Conservation (phyloP, 2,329 filamentous ascomycete species). For the Lachnellula cervina region DNA sequence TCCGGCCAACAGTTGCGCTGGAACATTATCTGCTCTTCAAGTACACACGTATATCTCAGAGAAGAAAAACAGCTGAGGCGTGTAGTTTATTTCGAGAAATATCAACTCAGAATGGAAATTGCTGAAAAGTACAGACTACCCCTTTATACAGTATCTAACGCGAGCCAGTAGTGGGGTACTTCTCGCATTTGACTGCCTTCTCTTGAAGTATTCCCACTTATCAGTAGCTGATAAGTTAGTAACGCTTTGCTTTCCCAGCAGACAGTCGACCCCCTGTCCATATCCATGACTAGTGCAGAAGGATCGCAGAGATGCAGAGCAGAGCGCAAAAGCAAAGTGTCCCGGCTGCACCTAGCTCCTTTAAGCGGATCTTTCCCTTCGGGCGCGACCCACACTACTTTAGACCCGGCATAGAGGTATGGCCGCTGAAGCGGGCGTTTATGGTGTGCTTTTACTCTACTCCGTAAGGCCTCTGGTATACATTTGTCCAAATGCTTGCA, state of each 20-base stretch:
- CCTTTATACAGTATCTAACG: no score
- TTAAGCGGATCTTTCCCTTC: neutral
- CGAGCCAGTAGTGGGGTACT: no score
- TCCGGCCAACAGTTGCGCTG: neutral
- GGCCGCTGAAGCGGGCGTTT: neutral
- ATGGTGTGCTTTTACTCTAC: conserved; percentile 1
- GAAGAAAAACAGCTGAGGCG: no score
- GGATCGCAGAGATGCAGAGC: neutral
- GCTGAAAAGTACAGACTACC: no score
- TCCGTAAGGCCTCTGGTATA: neutral
- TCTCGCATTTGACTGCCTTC: no score
- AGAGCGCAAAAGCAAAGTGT: no score
- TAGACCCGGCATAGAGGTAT: neutral
- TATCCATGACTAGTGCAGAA: no score
- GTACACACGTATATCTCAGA: neutral
- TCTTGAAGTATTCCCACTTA: neutral
- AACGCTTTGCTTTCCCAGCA: neutral
- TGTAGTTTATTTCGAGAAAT: no score
- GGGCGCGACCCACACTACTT: neutral
- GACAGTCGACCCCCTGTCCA: neutral
- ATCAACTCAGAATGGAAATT: no score
- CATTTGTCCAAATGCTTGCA: neutral
- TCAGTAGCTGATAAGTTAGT: neutral
- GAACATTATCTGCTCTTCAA: neutral
- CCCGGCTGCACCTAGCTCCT: neutral